Base-by-base conservation (phyloP, 306 rosid genomes). In the Aeschynomene evenia region DNA sequence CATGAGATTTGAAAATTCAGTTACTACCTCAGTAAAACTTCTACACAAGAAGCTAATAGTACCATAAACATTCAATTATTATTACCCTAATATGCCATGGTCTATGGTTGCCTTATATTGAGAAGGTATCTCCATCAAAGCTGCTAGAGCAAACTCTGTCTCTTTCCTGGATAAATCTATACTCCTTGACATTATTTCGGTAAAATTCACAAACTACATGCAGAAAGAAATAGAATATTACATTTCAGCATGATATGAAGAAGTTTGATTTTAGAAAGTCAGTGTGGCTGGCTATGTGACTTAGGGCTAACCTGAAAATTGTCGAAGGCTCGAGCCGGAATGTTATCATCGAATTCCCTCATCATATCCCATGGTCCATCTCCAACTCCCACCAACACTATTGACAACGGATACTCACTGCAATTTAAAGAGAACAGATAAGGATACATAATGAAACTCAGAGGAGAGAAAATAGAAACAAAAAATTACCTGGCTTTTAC, bases 351-450 rank as follows among this genome's bases (percentile, higher is more conserved):
- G 43, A 92, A 92, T 65, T 87, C 90, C 78, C 73, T 87, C 98
- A 92, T 92, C 88, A 74, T 80, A 68, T 92, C 98, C 96, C 96
- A 92, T 13, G 98, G 98, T 58, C 96, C 98, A 81, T 92, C 98
- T 83, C 98, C 98, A 2, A 92, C 94, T 42, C 98, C 98, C 22
- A 92, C 98, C 75, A 92, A 37, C 49, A 92, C 77, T 76, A 92
- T 89, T 48, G 98, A 92, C 77, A 92, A 76, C 6, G 98, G 96
- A 66, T 82, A 87, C 75, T 83, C 82, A 7, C 98, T 92, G 89
- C 84, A 76, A 69, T 71, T 56, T 55, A 19, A 53, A 21, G 24
- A 43, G 52, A 18, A 61, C 29, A n/a, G n/a, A 63, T 77, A 62
- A 85, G 88, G 63, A 72, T 45, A 45, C 26, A 33, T 51, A 24